Base-by-base conservation (phyloP, 83 land plant species). In the Diphasiastrum complanatum region DNA sequence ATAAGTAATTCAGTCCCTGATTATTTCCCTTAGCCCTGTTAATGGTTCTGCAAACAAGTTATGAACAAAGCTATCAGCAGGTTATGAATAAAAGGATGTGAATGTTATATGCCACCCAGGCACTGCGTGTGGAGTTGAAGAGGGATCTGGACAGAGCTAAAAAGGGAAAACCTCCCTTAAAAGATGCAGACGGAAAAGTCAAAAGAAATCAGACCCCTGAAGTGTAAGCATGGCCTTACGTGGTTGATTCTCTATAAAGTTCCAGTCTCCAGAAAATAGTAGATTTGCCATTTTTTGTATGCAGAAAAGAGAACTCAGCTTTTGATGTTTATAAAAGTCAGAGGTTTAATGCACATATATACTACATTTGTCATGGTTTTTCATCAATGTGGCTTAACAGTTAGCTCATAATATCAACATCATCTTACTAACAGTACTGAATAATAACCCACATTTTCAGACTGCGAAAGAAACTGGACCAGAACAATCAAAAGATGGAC, bases 141-240 rank as follows among this genome's bases (percentile, higher is more conserved):
- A 66, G 16, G 8, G 89, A 95, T 78, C 68, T 89, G 72, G 83
- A 70, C 5, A 68, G 96, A 37, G 92, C 89, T 31, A 95, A 64
- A 73, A 89, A 82, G 78, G 99, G 99, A 56, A 83, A 84, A 70
- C 83, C 99, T 26, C 96, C 91, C 18, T 63, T 80, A 37, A 89
- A 79, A 48, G 85, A 75, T 74, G 45, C 83, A 38, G 89, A 92
- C 48, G 95, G 95, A 50, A 89, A 85, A 65, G 49, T 58, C 31
- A 95, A 86, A 70, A 83, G 69, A 51, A 82, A 79, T 60, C 61
- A 81, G 65, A 45, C 70, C 36, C 86, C 89, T 16, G 96, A 89
- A 80, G 71, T 69, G 96, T 91, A 80, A 71, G 73, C 20, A 1
- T 3, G 8, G 41, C 26, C 12, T 30, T 12, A 11, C 24, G 28